phyloP scores from a whole-genome alignment of 306 rosid genomes.

The Vigna mungo region DNA sequence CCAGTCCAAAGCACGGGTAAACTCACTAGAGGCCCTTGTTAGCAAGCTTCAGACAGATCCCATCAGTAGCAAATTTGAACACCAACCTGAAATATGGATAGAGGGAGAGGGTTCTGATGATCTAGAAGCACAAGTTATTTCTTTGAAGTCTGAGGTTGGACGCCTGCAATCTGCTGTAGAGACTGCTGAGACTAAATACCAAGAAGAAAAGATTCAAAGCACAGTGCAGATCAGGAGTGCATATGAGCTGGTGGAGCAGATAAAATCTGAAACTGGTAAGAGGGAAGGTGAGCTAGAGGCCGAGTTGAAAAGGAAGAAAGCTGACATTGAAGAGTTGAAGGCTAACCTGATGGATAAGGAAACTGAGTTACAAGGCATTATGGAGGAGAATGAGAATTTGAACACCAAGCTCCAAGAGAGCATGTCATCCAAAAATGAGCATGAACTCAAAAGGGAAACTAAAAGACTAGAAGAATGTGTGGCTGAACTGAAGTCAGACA shows the following conservation, averaged over 20 bases:
- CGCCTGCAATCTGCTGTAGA: conserved; percentile 63
- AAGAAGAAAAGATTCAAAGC: conserved; percentile 77
- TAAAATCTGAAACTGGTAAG: conserved; percentile 60
- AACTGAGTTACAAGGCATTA: conserved; percentile 86
- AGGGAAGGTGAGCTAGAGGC: conserved; percentile 61
- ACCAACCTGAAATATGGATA: conserved; percentile 42
- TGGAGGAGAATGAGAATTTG: conserved; percentile 87
- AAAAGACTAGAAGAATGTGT: conserved; percentile 63
- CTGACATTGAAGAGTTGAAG: conserved; percentile 75
- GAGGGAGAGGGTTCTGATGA: conserved; percentile 39
- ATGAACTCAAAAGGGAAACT: conserved; percentile 58
- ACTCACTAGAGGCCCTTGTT: conserved; percentile 63
- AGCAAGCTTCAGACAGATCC: conserved; percentile 51
- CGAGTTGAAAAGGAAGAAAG: conserved; percentile 61
- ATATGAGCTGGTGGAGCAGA: conserved; percentile 71
- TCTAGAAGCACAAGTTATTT: conserved; percentile 54
- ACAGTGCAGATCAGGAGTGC: conserved; percentile 67
- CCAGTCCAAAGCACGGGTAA: conserved; percentile 62
- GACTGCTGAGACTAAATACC: conserved; percentile 72
- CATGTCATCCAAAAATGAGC: conserved; percentile 56
- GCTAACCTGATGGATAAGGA: conserved; percentile 93
- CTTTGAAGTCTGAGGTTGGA: conserved; percentile 64
- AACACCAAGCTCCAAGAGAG: conserved; percentile 59
- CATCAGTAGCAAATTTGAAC: conserved; percentile 32
- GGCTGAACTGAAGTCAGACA: conserved; percentile 60